A percentile compares a stretch with the other conserved stretches of the same genome.
Conservation (phyloP, 805 yeast species). For the Suhomyces kilbournensis region DNA sequence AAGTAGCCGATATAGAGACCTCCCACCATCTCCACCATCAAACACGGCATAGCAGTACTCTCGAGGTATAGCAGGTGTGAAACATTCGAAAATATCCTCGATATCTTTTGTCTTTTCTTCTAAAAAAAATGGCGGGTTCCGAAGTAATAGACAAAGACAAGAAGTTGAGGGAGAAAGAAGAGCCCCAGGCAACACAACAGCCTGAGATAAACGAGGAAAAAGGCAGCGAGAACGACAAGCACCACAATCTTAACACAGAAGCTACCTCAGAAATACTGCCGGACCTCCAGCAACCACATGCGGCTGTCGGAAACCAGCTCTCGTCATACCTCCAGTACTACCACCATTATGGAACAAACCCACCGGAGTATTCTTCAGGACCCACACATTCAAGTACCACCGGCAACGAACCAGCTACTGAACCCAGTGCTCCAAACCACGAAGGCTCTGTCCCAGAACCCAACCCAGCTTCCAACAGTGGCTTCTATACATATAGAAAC, state of each 20-base stretch:
- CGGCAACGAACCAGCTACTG: background rate
- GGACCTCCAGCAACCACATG: conserved; percentile 1
- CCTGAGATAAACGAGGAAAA: background rate
- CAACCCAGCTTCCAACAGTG: background rate
- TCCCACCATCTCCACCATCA: background rate
- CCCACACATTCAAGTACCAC: background rate
- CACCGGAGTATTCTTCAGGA: background rate
- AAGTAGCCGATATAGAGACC: background rate
- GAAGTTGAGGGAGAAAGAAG: background rate
- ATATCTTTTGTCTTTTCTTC: too few species aligned
- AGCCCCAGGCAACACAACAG: background rate
- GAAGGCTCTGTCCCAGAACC: background rate
- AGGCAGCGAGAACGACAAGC: background rate
- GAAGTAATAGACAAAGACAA: background rate
- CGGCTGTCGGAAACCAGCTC: conserved; percentile 3
- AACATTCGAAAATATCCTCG: too few species aligned
- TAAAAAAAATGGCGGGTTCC: background rate
- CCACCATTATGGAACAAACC: conserved; percentile 1
- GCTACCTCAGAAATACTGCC: background rate
- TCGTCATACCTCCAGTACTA: conserved; percentile 6
- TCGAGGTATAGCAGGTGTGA: background rate
- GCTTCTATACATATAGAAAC: conserved; percentile 3
- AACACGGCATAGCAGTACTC: background rate
- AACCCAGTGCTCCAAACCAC: background rate
- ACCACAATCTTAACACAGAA: background rate